Evolutionary conservation across 306 rosid species (phyloP), one percentile per base, ranked within the genome.

Genomic region (Lithocarpus polystachyus): DNA sequence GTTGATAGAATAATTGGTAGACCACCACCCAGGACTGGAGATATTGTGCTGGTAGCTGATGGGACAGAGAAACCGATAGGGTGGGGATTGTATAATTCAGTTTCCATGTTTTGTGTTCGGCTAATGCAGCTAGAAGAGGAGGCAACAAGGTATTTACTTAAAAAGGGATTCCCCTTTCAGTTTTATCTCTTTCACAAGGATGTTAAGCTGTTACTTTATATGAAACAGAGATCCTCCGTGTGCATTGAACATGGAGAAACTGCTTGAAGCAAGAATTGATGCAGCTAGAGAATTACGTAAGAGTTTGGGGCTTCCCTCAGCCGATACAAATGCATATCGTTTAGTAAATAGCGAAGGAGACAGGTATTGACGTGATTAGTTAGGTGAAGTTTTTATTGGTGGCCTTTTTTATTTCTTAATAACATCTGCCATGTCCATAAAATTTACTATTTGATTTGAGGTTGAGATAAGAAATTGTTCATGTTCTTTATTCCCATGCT

Each of bases 21-120:
- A 80, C 99, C 97, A 15, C 97, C 97, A 24, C 99, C 99, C 7
- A 88, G 76, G 83, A 92, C 95, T 22, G 99, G 99, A 60, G 99
- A 91, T 73, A 62, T 89, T 75, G 97, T 94, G 65, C 73, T 94
- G 72, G 97, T 94, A 20, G 91, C 97, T 28, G 99, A 92, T 83
- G 99, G 99, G 75, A 52, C 90, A 37, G 95, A 91, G 71, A 94
- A 84, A 61, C 93, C 97, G 28, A 89, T 92, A 14, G 98, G 98
- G 0, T 92, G 99, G 99, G 97, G 99, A 75, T 75, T 91, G 90
- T 95, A 92, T 84, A 92, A 95, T 86, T 89, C 99, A 15, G 92
- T 76, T 73, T 95, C 98, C 73, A 91, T 95, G 98, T 95, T 91
- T 82, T 89, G 90, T 83, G 97, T 95, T 69, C 90, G 95, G 74